Evolutionary conservation across 2,329 filamentous ascomycete species (phyloP).

Genomic region (Diplodia intermedia): DNA sequence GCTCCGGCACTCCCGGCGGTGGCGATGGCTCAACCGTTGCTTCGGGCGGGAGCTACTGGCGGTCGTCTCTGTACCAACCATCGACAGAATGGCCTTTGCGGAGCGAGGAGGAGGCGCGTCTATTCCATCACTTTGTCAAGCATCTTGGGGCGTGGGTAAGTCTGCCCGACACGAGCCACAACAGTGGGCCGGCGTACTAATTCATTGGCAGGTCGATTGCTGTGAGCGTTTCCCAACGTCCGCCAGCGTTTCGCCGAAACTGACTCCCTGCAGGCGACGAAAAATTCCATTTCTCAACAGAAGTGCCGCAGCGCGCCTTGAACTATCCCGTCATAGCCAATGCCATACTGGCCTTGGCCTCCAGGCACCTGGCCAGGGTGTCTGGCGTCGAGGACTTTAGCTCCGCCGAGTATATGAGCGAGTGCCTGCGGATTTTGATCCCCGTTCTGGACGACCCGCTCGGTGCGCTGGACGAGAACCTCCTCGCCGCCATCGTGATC

Average conservation of each 20-base stretch:
- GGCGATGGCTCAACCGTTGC: neutral
- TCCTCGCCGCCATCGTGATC: slow-evolving; percentile 58
- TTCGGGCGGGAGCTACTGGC: slow-evolving; percentile 12
- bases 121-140: slow-evolving; percentile 25
- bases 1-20: neutral
- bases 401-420: slow-evolving; percentile 54
- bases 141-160: slow-evolving; percentile 15
- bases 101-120: slow-evolving; percentile 17
- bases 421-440: slow-evolving; percentile 57
- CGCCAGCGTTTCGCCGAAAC: neutral
- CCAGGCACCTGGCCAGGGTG: slow-evolving; percentile 54
- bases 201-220: slow-evolving; percentile 15
- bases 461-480: slow-evolving; percentile 54
- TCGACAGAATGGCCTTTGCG: slow-evolving; percentile 11
- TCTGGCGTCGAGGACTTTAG: slow-evolving; percentile 49
- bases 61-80: slow-evolving; percentile 12
- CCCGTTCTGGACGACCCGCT: slow-evolving; percentile 52
- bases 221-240: neutral
- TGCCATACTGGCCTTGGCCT: slow-evolving; percentile 56
- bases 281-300: slow-evolving; percentile 50
- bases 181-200: neutral
- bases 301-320: slow-evolving; percentile 56
- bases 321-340: slow-evolving; percentile 57
- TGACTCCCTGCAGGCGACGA: slow-evolving; percentile 19
- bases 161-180: neutral